Conservation (phyloP, 495 filamentous ascomycete species). For the Clavariopsis aquatica region DNA sequence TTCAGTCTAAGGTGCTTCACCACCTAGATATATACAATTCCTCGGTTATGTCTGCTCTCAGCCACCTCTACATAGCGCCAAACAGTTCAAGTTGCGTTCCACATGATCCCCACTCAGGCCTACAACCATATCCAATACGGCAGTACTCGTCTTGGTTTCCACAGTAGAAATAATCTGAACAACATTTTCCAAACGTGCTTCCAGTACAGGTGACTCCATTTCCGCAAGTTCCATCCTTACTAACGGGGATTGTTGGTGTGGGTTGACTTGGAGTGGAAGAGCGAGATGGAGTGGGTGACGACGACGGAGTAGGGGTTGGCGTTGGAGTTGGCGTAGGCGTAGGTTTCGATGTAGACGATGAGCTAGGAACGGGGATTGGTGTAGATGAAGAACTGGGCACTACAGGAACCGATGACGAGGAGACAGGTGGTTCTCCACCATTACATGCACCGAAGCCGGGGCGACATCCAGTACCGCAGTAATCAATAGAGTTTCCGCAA, state of each 20-base stretch:
- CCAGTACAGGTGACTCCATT: conserved; percentile 20
- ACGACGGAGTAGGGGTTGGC: conserved; percentile 10
- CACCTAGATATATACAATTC: too few relatives aligned
- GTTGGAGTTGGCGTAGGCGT: conserved; percentile 6
- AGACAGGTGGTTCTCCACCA: conserved; percentile 10
- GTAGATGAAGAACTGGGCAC: conserved; percentile 12
- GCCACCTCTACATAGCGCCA: background rate
- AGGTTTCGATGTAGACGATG: conserved; percentile 5
- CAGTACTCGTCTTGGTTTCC: conserved; percentile 27
- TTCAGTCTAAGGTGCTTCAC: too few relatives aligned
- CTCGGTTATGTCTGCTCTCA: too few relatives aligned
- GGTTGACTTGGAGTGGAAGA: conserved; percentile 12
- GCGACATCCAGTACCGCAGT: conserved; percentile 33
- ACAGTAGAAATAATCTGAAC: conserved; percentile 24
- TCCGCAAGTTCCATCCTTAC: conserved; percentile 27
- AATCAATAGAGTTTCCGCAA: conserved; percentile 15
- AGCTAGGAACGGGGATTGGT: background rate
- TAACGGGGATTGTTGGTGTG: conserved; percentile 29
- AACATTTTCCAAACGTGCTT: conserved; percentile 28
- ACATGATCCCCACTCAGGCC: conserved; percentile 21
- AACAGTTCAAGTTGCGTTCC: background rate
- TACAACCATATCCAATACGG: conserved; percentile 17
- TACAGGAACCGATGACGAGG: conserved; percentile 3
- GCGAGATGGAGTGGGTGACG: conserved; percentile 13
- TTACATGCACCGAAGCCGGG: conserved; percentile 22